Base-by-base conservation (phyloP, 805 yeast species). In the Yarrowia bubula region DNA sequence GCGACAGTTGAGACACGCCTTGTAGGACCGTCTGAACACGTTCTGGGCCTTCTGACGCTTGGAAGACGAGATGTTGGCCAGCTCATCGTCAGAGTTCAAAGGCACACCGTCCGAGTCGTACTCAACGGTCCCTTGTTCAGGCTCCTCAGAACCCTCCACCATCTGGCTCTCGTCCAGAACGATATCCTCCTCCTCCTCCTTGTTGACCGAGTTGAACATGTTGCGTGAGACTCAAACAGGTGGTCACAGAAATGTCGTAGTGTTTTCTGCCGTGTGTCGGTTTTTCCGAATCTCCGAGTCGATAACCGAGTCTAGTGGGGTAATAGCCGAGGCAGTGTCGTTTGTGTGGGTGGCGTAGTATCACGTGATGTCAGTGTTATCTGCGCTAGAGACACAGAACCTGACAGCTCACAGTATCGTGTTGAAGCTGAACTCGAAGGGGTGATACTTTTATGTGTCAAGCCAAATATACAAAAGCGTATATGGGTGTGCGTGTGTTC, bases 1-100 rank as follows among this genome's bases (percentile, higher is more conserved):
- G 15, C 97, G 82, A 73, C 98, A 92, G 75, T 86, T 89, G 57
- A 89, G 75, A 71, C 98, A 92, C 0, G 98, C 98, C 68, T 84
- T 82, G 74, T 89, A 92, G 67, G 86, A 84, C 68, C 97, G 78
- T 69, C 79, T 83, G 78, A 82, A 87, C n/a, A 69, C 46, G 44
- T 61, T 47, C 17, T 61, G 65, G 6, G 57, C 65, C 38, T 47
- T 38, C 31, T 39, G 47, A 13, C 57, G 57, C 8, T 61, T 61
- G 14, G 65, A 47, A n/a, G 64, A 58, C 61, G 61, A 55, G 15
- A 55, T 55, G 46, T 18, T 37, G 13, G 47, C 46, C 13, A 55
- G 28, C 13, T 55, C 61, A 47, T 55, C 61, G 28, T 39, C 47
- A 4, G 58, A 37, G 58, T 51, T 51, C 33, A 37, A 2, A n/a